Evolutionary conservation across 192 early-diverging fungal genomes (phyloP).

Genomic region (Gamsiella multidivaricata): DNA sequence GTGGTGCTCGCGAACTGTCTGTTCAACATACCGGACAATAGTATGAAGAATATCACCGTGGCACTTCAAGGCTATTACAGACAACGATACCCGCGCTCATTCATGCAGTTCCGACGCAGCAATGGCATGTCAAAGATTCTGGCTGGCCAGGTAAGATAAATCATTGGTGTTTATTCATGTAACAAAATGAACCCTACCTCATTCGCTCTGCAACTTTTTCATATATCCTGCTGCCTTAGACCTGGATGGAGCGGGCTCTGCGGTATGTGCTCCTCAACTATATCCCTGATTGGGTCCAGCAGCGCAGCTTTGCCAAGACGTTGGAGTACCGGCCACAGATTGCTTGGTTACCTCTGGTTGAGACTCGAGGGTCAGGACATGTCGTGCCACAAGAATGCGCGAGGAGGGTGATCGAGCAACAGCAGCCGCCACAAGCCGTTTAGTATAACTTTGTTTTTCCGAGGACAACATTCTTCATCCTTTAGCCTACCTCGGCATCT

Average conservation of each 20-base stretch:
- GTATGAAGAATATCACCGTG: not conserved
- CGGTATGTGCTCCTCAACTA: slow-evolving; percentile 1
- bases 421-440: too few species aligned
- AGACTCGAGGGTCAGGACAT: not conserved
- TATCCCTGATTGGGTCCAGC: not conserved
- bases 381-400: not conserved
- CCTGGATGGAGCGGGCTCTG: not conserved
- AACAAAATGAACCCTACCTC: too few species aligned
- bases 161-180: too few species aligned
- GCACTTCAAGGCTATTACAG: not conserved
- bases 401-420: too few species aligned
- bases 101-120: not conserved
- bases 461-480: too few species aligned
- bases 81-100: not conserved
- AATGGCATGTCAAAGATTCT: not conserved
- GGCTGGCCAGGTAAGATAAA: slow-evolving; percentile 1
- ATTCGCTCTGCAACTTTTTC: not conserved
- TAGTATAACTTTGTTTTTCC: too few species aligned
- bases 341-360: not conserved
- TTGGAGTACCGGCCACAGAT: not conserved
- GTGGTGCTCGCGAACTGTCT: slow-evolving; percentile 8
- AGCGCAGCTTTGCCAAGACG: not conserved
- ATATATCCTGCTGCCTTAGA: too few species aligned
- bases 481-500: too few species aligned
- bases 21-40: not conserved